Evolutionary conservation across 768 basidiomycete species (phyloP).

Genomic region (Suillus plorans): DNA sequence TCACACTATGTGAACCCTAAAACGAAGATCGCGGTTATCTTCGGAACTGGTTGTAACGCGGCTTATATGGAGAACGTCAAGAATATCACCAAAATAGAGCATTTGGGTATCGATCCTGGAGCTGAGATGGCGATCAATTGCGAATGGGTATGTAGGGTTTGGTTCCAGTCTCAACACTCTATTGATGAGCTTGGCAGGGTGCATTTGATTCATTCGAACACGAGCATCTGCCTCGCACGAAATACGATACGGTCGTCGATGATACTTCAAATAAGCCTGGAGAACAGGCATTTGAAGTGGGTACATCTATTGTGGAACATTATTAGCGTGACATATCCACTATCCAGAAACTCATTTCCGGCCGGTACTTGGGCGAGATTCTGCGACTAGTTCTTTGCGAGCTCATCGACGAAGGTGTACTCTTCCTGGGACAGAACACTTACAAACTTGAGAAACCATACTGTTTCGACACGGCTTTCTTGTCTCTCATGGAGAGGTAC

Average conservation of each 20-base stretch:
- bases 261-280: constrained; percentile 94
- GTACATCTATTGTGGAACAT: constrained; percentile 9
- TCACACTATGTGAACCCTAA: constrained; percentile 91
- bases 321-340: neutral
- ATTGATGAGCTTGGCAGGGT: constrained; percentile 52
- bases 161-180: neutral
- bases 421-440: constrained; percentile 97
- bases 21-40: constrained; percentile 94
- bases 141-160: constrained; percentile 74
- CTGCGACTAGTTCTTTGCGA: constrained; percentile 93
- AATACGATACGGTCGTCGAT: constrained; percentile 91
- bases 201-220: constrained; percentile 97
- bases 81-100: constrained; percentile 81
- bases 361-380: constrained; percentile 95
- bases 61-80: constrained; percentile 93
- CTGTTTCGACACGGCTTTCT: constrained; percentile 93
- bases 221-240: constrained; percentile 91
- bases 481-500: constrained; percentile 94
- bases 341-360: constrained; percentile 87
- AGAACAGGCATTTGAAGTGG: constrained; percentile 90
- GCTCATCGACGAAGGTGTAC: constrained; percentile 92
- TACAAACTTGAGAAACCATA: constrained; percentile 97
- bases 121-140: constrained; percentile 94
- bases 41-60: constrained; percentile 98
- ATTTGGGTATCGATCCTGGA: constrained; percentile 63